Evolutionary conservation across 108 stramenopile genomes (phyloP).

Genomic region (Cyclostephanos tholiformis): DNA sequence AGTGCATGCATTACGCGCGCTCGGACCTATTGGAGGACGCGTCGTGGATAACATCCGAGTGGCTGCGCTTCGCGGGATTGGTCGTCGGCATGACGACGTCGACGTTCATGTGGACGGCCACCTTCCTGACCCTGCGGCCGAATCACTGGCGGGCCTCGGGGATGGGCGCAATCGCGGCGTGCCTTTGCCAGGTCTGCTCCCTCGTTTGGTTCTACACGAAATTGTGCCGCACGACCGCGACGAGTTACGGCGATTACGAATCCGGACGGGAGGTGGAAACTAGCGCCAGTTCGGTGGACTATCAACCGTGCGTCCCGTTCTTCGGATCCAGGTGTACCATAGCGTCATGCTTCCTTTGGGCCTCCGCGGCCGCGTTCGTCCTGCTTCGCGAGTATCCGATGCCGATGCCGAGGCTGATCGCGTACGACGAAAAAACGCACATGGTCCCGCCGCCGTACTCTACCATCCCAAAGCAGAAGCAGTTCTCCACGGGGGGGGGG

Average conservation of each 20-base stretch:
- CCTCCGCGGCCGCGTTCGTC: slow-evolving; percentile 19
- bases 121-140: slow-evolving; percentile 29
- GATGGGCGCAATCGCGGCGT: slow-evolving; percentile 19
- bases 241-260: slow-evolving; percentile 30
- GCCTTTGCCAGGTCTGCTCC: slow-evolving; percentile 24
- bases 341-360: slow-evolving; percentile 29
- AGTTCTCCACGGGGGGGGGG: background rate
- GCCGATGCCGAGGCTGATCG: slow-evolving; percentile 42
- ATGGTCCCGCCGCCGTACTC: background rate
- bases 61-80: slow-evolving; percentile 33
- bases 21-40: slow-evolving; percentile 18
- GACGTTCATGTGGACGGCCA: slow-evolving; percentile 47
- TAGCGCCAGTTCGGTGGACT: background rate
- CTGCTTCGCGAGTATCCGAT: slow-evolving; percentile 34
- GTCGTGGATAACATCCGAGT: slow-evolving; percentile 34
- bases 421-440: slow-evolving; percentile 22
- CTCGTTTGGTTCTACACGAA: slow-evolving; percentile 43
- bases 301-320: slow-evolving; percentile 31
- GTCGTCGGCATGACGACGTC: slow-evolving; percentile 32
- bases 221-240: slow-evolving; percentile 37
- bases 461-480: background rate
- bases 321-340: slow-evolving; percentile 49
- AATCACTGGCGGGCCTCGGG: slow-evolving; percentile 36
- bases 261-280: slow-evolving; percentile 14
- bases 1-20: slow-evolving; percentile 22